Conservation (phyloP, 2,329 filamentous ascomycete genomes). For the Exophiala viscosa region DNA sequence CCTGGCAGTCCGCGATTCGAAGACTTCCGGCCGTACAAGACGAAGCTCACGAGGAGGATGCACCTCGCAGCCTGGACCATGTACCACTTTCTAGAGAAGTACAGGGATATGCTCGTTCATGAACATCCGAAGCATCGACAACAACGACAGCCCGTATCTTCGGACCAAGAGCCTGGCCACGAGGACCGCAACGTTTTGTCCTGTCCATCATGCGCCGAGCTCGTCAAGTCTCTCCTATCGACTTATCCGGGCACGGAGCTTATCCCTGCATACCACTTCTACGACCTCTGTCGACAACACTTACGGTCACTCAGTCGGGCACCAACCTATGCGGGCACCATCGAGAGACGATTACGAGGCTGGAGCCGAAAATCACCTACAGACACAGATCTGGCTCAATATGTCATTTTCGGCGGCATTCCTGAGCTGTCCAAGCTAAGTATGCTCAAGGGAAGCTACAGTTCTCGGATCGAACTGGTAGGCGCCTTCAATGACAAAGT, state of each 20-base stretch:
- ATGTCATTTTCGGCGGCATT: slow-evolving; percentile 24
- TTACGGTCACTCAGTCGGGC: slow-evolving; percentile 20
- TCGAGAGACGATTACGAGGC: slow-evolving; percentile 23
- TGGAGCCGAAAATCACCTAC: slow-evolving; percentile 20
- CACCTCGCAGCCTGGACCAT: slow-evolving; percentile 21
- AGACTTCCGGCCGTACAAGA: slow-evolving; percentile 21
- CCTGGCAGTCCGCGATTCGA: slow-evolving; percentile 13
- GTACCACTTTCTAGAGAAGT: slow-evolving; percentile 25
- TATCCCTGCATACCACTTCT: slow-evolving; percentile 24
- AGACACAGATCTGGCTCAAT: slow-evolving; percentile 20
- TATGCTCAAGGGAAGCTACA: slow-evolving; percentile 24
- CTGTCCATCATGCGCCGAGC: slow-evolving; percentile 13
- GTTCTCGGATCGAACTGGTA: slow-evolving; percentile 19
- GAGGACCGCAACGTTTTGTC: neutral
- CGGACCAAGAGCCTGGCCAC: neutral
- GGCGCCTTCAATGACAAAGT: slow-evolving; percentile 20
- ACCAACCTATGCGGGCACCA: slow-evolving; percentile 18
- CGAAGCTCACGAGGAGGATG: slow-evolving; percentile 16
- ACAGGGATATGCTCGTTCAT: slow-evolving; percentile 19
- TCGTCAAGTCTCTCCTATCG: slow-evolving; percentile 10
- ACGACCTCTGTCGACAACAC: slow-evolving; percentile 21
- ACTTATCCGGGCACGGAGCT: slow-evolving; percentile 18
- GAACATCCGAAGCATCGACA: slow-evolving; percentile 16
- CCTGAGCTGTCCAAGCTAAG: slow-evolving; percentile 20
- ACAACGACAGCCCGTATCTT: neutral